These are phyloP conservation scores for Rutidosis leptorrhynchoides DNA, from an alignment of 129 eudicot genomes.

Conservation along the genomic window DNA sequence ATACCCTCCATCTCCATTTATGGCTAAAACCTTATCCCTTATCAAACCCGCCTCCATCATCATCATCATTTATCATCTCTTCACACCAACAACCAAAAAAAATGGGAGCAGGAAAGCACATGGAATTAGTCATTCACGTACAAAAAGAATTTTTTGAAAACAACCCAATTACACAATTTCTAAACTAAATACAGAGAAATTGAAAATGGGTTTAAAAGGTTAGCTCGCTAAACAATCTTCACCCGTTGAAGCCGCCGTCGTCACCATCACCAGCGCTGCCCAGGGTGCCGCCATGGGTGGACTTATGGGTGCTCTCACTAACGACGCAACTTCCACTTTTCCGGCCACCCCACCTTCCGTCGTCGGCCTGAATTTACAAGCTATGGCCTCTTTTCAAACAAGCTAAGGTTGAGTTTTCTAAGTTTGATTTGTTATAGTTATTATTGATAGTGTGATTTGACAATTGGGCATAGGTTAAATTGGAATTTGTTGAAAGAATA, in stretches of 20 bases:
- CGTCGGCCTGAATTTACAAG: constrained; percentile 39
- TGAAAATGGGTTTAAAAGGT: constrained; percentile 48
- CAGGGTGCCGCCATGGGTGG: constrained; percentile 87
- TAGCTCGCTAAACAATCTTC: constrained; percentile 71
- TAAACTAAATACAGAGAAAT: constrained; percentile 60
- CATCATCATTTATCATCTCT: no score
- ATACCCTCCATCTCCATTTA: no score
- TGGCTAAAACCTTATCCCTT: no score
- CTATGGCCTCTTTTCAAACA: constrained; percentile 81
- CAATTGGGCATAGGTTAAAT: neutral
- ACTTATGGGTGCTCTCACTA: constrained; percentile 68
- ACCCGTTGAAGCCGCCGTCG: constrained; percentile 74
- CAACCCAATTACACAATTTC: constrained; percentile 53
- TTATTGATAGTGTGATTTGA: constrained; percentile 5
- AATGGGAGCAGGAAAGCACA: constrained; percentile 28
- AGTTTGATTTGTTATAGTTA: no score
- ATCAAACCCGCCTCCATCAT: neutral
- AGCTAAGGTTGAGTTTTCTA: constrained; percentile 53
- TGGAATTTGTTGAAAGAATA: neutral
- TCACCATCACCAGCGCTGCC: constrained; percentile 58
- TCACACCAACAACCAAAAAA: neutral
- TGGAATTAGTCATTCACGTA: constrained; percentile 16
- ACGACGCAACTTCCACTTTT: constrained; percentile 42
- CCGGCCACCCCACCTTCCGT: constrained; percentile 50
- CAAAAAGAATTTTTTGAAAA: neutral